Percentiles rank a stretch among this genome's conserved stretches.
Conservation (phyloP, 352 stramenopile genomes). For the Globisporangium paroecandrum region DNA sequence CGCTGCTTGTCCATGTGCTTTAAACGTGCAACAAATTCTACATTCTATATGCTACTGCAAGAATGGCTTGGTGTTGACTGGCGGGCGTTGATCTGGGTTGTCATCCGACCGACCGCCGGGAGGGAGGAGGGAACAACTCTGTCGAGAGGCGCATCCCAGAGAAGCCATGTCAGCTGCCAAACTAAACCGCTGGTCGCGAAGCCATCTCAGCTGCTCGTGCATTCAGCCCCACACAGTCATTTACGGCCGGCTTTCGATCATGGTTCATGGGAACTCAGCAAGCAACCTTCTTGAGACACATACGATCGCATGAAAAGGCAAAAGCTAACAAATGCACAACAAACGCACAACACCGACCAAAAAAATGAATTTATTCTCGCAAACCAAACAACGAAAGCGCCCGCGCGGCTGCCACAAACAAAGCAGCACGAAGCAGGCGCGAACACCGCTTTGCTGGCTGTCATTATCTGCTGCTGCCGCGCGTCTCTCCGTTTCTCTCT, state of each 20-base stretch:
- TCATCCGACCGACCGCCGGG: background rate
- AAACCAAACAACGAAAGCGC: constrained; percentile 13
- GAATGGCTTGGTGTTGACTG: background rate
- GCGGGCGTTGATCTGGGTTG: background rate
- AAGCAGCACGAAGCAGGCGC: background rate
- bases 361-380: constrained; percentile 25
- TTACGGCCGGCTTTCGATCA: background rate
- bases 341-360: constrained; percentile 9
- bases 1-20: background rate
- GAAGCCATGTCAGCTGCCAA: constrained; percentile 9
- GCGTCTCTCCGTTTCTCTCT: constrained; percentile 1
- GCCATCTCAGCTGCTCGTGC: background rate
- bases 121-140: background rate
- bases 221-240: background rate
- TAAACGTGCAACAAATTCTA: background rate
- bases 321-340: background rate
- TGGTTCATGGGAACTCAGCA: background rate
- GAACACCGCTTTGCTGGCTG: background rate
- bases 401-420: background rate
- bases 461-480: background rate
- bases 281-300: background rate
- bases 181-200: constrained; percentile 1
- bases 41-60: background rate
- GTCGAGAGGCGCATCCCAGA: background rate
- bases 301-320: background rate